phyloP scores from a whole-genome alignment of 2,329 filamentous ascomycete genomes.

The Beauveria australis region DNA sequence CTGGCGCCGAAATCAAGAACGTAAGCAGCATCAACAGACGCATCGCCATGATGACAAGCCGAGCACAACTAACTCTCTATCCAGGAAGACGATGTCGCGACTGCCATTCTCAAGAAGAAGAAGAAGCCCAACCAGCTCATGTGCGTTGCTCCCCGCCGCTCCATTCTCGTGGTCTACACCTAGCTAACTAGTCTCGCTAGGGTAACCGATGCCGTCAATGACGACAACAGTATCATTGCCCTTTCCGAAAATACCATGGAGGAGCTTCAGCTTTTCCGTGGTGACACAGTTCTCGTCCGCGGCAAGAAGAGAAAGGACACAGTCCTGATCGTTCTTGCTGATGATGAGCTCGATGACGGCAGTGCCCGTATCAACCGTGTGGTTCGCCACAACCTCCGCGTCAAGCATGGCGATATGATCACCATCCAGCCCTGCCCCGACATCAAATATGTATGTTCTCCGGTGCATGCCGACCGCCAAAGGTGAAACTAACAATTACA shows the following conservation, averaged over 20 bases:
- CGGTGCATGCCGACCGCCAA: neutral
- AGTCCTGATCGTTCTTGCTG: slow-evolving; percentile 91
- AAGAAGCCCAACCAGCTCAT: slow-evolving; percentile 99
- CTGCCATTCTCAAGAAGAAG: slow-evolving; percentile 99
- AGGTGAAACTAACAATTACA: slow-evolving; percentile 18
- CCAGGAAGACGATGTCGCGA: slow-evolving; percentile 83
- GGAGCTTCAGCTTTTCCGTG: slow-evolving; percentile 93
- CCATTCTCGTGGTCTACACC: neutral
- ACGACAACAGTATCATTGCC: slow-evolving; percentile 99
- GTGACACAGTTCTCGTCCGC: slow-evolving; percentile 95
- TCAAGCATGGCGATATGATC: slow-evolving; percentile 97
- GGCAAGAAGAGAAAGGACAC: slow-evolving; percentile 99
- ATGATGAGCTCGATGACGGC: slow-evolving; percentile 96
- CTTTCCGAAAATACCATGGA: slow-evolving; percentile 99
- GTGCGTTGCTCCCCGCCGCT: slow-evolving; percentile 43
- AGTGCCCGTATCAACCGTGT: slow-evolving; percentile 97
- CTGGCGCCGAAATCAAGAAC: slow-evolving; percentile 77
- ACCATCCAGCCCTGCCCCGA: slow-evolving; percentile 96
- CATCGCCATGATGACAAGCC: slow-evolving; percentile 15
- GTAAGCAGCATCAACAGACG: slow-evolving; percentile 41
- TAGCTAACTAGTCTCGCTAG: slow-evolving; percentile 37
- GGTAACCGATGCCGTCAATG: slow-evolving; percentile 96
- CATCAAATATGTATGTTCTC: slow-evolving; percentile 93
- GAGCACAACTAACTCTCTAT: slow-evolving; percentile 24
- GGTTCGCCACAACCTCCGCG: slow-evolving; percentile 93